Percentiles rank a stretch among this genome's conserved stretches.
These are phyloP conservation scores for Corylus americana DNA, from an alignment of 306 rosid species.

Conservation along the genomic window DNA sequence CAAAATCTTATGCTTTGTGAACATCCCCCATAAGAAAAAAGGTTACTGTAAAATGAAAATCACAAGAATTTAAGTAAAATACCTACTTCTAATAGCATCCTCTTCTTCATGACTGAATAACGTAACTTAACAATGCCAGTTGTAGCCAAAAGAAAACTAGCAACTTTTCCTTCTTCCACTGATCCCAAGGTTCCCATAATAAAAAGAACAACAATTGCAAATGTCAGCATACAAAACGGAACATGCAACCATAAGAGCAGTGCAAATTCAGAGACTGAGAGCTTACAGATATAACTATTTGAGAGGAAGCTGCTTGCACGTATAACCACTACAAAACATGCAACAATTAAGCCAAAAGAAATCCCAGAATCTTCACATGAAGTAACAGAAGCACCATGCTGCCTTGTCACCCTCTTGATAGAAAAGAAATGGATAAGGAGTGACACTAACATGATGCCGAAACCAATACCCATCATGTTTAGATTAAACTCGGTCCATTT, in stretches of 20 bases:
- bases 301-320: slow-evolving; percentile 92
- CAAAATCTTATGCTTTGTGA: neutral
- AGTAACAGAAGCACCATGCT: slow-evolving; percentile 42
- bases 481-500: slow-evolving; percentile 98
- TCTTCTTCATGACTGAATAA: slow-evolving; percentile 54
- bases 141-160: slow-evolving; percentile 91
- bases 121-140: slow-evolving; percentile 72
- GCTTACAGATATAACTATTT: slow-evolving; percentile 91
- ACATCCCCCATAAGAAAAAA: neutral
- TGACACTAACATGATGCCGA: slow-evolving; percentile 69
- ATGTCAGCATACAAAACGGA: slow-evolving; percentile 18
- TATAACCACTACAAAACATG: slow-evolving; percentile 64
- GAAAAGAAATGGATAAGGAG: slow-evolving; percentile 60
- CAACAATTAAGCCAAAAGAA: slow-evolving; percentile 44
- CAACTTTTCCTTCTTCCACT: slow-evolving; percentile 99
- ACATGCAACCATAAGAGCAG: neutral
- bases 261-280: slow-evolving; percentile 13
- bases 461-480: slow-evolving; percentile 76
- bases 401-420: slow-evolving; percentile 54
- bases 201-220: slow-evolving; percentile 25
- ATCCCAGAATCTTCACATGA: slow-evolving; percentile 45
- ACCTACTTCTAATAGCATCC: slow-evolving; percentile 63
- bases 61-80: slow-evolving; percentile 25
- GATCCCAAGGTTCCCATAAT: slow-evolving; percentile 35
- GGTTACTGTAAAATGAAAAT: slow-evolving; percentile 12